Percentiles rank a stretch among this genome's conserved stretches.
phyloP scores from a whole-genome alignment of 2,329 filamentous ascomycete species.

The Nectriaceae sp. region DNA sequence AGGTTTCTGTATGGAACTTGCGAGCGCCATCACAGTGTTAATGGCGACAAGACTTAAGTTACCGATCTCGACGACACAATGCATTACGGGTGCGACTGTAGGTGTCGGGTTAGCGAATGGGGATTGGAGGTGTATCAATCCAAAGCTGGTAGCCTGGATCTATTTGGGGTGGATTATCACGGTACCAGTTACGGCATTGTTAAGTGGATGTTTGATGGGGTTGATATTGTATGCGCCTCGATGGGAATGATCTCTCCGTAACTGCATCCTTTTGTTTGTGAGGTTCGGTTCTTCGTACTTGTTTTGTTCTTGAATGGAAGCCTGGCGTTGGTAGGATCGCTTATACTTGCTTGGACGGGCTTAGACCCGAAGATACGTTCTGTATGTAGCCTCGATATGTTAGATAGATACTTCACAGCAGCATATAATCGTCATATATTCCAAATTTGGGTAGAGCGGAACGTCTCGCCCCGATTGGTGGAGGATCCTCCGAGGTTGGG shows the following conservation, averaged over 20 bases:
- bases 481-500: no score
- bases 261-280: no score
- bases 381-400: no score
- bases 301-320: constrained; percentile 4
- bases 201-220: constrained; percentile 56
- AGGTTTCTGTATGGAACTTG: constrained; percentile 54
- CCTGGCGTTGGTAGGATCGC: constrained; percentile 15
- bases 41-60: constrained; percentile 53
- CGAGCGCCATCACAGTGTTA: constrained; percentile 53
- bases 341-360: no score
- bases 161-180: constrained; percentile 54
- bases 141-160: constrained; percentile 48
- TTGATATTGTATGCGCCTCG: constrained; percentile 55
- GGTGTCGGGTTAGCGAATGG: constrained; percentile 54
- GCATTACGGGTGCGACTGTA: constrained; percentile 52
- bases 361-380: no score
- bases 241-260: constrained; percentile 28
- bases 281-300: constrained; percentile 1
- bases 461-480: no score
- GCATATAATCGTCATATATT: no score
- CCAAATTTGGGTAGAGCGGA: no score
- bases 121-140: constrained; percentile 51
- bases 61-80: constrained; percentile 56
- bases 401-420: no score
- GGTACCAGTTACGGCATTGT: constrained; percentile 49